Evolutionary conservation across 1,139 yeast species (phyloP).

Genomic region (Insectozyma bohioensis): DNA sequence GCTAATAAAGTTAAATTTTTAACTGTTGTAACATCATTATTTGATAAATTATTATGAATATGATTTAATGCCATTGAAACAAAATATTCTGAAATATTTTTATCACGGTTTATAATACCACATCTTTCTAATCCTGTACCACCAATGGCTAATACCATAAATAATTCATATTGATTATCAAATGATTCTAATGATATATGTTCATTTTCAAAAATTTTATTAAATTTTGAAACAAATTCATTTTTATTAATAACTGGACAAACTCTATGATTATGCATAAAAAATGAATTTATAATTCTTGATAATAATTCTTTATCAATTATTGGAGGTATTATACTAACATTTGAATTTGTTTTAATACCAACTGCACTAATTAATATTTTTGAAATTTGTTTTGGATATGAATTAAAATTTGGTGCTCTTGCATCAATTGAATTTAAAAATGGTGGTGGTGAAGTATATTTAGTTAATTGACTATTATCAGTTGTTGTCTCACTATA

Average conservation of each 20-base stretch:
- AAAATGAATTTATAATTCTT: conserved; percentile 30
- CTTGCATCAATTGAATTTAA: conserved; percentile 15
- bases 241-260: conserved; percentile 43
- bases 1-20: conserved; percentile 41
- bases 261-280: conserved; percentile 42
- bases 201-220: conserved; percentile 9
- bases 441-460: conserved; percentile 7
- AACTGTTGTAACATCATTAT: conserved; percentile 35
- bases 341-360: conserved; percentile 17
- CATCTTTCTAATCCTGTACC: conserved; percentile 42
- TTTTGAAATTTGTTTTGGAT: conserved; percentile 17
- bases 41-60: conserved; percentile 30
- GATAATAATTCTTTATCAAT: conserved; percentile 14
- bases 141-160: conserved; percentile 51
- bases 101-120: conserved; percentile 28
- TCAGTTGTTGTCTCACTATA: no score
- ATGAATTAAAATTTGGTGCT: conserved; percentile 17
- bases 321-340: conserved; percentile 18
- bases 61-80: conserved; percentile 19
- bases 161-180: conserved; percentile 37
- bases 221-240: conserved; percentile 30
- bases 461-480: neutral
- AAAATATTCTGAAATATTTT: conserved; percentile 22
- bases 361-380: conserved; percentile 18
- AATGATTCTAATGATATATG: conserved; percentile 14